Evolutionary conservation across 176 grass and related monocot species (phyloP).

Genomic region (Ananas comosus): DNA sequence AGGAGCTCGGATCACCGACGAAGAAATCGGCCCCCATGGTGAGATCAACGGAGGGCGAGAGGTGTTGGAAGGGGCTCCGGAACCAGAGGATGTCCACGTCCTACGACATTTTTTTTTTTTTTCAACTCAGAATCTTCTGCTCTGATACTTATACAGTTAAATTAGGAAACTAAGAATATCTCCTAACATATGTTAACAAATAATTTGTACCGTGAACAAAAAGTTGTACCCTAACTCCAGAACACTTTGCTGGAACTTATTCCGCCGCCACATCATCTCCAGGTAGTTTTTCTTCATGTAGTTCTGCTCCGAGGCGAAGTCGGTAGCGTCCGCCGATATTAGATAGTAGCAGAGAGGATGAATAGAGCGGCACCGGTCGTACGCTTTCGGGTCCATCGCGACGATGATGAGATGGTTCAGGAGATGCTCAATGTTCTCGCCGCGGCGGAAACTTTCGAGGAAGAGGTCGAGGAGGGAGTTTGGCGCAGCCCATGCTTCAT

Average conservation of each 20-base stretch:
- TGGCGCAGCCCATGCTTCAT: conserved; percentile 58
- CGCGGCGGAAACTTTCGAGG: conserved; percentile 59
- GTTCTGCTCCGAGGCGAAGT: conserved; percentile 49
- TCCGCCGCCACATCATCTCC: conserved; percentile 71
- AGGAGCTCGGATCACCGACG: conserved; percentile 27
- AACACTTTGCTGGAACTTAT: conserved; percentile 40
- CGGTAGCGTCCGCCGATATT: conserved; percentile 10
- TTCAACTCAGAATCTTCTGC: no score
- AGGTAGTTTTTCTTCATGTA: conserved; percentile 71
- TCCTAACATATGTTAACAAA: not conserved
- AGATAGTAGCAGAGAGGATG: conserved; percentile 59
- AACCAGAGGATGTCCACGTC: conserved; percentile 87
- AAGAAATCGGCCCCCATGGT: conserved; percentile 56
- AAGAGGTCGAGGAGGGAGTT: conserved; percentile 65
- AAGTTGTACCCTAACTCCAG: conserved; percentile 71
- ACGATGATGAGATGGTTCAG: conserved; percentile 50
- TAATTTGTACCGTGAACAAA: conserved; percentile 42
- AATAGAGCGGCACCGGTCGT: conserved; percentile 32
- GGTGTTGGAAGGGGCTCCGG: conserved; percentile 39
- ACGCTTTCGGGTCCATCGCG: conserved; percentile 44
- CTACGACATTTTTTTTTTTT: conserved; percentile 3
- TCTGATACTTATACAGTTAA: no score
- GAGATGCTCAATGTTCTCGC: conserved; percentile 27
- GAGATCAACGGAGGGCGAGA: conserved; percentile 24
- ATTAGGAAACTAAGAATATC: no score